Percentiles rank a stretch among this genome's conserved stretches.
phyloP scores from a whole-genome alignment of 163 green algal species.

The Trebouxiophyceae sp. region DNA sequence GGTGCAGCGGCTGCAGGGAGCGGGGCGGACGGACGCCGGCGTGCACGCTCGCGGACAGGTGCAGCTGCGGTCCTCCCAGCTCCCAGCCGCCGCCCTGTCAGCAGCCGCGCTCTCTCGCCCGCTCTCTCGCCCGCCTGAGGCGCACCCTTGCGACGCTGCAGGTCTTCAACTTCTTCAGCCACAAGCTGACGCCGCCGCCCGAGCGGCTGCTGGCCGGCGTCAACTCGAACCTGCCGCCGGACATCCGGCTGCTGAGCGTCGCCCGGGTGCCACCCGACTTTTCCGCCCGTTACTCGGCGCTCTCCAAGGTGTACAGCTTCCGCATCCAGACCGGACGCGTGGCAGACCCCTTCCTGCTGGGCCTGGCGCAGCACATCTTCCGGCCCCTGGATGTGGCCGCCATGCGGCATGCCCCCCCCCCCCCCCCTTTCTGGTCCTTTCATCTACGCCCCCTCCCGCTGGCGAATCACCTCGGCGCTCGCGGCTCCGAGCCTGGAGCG shows the following conservation, averaged over 20 bases:
- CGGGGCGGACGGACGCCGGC: conserved; percentile 55
- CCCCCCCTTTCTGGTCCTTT: conserved; percentile 18
- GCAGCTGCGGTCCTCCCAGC: background rate
- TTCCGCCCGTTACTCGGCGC: conserved; percentile 32
- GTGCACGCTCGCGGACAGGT: conserved; percentile 58
- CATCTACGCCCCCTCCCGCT: no score
- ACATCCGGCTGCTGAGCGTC: conserved; percentile 35
- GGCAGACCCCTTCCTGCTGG: background rate
- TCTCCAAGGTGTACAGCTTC: conserved; percentile 6
- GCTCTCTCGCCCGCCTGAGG: no score
- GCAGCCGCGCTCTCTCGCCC: background rate
- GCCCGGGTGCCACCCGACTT: conserved; percentile 46
- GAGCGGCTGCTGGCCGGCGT: conserved; percentile 30
- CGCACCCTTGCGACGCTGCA: conserved; percentile 9
- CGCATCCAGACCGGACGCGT: background rate
- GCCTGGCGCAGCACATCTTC: background rate
- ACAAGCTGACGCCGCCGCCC: conserved; percentile 2
- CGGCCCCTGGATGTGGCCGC: conserved; percentile 1
- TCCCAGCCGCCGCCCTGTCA: background rate
- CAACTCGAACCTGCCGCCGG: conserved; percentile 41
- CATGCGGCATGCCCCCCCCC: background rate
- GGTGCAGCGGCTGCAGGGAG: conserved; percentile 37
- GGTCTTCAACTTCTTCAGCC: conserved; percentile 47
- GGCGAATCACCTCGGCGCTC: no score
- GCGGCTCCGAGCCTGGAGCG: no score